A percentile compares a stretch with the other conserved stretches of the same genome.
These are phyloP conservation scores for Tolypocladium ophioglossoides DNA, from an alignment of 2,329 filamentous ascomycete genomes.

Conservation along the genomic window DNA sequence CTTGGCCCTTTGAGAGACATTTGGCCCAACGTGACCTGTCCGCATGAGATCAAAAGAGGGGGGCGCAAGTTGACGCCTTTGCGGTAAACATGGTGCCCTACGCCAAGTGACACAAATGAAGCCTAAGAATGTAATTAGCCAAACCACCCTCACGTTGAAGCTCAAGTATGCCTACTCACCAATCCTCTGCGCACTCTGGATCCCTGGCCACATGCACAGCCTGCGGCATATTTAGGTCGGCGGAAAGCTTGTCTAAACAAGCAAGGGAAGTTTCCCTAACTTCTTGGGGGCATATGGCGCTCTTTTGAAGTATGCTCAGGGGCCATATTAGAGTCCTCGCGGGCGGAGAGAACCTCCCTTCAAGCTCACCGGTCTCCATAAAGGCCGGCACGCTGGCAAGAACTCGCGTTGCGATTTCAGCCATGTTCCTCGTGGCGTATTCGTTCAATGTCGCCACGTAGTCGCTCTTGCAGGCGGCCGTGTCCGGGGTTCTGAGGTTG, in stretches of 20 bases:
- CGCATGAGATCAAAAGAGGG: too few species aligned
- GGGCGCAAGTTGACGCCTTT: too few species aligned
- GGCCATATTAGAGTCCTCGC: conserved; percentile 14
- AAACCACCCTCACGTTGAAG: too few species aligned
- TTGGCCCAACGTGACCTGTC: too few species aligned
- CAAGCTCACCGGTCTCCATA: conserved; percentile 2
- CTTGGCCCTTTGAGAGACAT: too few species aligned
- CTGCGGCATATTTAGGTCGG: conserved; percentile 11
- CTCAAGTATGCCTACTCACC: conserved; percentile 5
- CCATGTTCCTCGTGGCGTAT: conserved; percentile 7
- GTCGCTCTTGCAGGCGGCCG: background rate
- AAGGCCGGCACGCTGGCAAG: conserved; percentile 11
- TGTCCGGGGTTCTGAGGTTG: background rate
- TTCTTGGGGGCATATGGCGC: conserved; percentile 2
- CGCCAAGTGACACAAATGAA: too few species aligned
- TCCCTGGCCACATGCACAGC: conserved; percentile 3
- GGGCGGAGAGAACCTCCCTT: conserved; percentile 8
- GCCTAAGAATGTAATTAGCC: too few species aligned
- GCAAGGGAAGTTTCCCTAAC: conserved; percentile 5
- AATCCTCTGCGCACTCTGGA: conserved; percentile 5
- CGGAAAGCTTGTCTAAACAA: conserved; percentile 9
- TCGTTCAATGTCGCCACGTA: conserved; percentile 1
- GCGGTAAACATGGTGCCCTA: too few species aligned
- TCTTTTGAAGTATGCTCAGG: conserved; percentile 9
- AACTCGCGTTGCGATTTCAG: conserved; percentile 8